phyloP scores from a whole-genome alignment of 2,329 filamentous ascomycete species.

The Helotiales sp. region DNA sequence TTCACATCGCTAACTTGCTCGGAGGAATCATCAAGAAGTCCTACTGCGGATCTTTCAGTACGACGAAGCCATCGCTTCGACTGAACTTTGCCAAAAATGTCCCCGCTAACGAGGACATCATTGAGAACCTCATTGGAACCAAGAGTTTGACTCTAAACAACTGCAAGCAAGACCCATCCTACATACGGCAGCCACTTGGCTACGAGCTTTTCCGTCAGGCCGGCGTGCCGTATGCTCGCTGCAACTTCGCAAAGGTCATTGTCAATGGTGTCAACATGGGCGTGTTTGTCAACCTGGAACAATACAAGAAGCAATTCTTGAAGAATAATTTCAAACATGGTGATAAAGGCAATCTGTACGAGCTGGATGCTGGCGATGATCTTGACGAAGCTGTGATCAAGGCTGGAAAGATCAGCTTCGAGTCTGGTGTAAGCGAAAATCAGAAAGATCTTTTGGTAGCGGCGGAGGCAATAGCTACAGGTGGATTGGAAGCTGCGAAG shows the following conservation, averaged over 20 bases:
- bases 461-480: not conserved
- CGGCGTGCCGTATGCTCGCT: slow-evolving; percentile 1
- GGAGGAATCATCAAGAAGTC: slow-evolving; percentile 14
- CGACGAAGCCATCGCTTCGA: slow-evolving; percentile 11
- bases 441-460: slow-evolving; percentile 9
- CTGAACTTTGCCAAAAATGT: slow-evolving; percentile 6
- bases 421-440: not conserved
- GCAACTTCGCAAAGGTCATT: not conserved
- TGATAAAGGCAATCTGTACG: slow-evolving; percentile 13
- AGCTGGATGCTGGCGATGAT: slow-evolving; percentile 10
- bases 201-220: slow-evolving; percentile 12
- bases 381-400: not conserved
- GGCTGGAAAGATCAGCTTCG: slow-evolving; percentile 14
- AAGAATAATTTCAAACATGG: not conserved
- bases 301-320: slow-evolving; percentile 15
- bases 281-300: slow-evolving; percentile 7
- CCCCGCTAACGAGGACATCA: not conserved
- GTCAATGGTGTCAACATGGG: slow-evolving; percentile 9
- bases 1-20: no score
- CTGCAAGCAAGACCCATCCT: slow-evolving; percentile 1
- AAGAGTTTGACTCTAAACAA: slow-evolving; percentile 15
- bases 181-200: not conserved
- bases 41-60: slow-evolving; percentile 15
- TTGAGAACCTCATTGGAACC: slow-evolving; percentile 8
- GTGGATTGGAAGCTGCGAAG: not conserved